Conservation (phyloP, 225 moss, liverwort and hornwort genomes). For the Takakia lepidozioides region DNA sequence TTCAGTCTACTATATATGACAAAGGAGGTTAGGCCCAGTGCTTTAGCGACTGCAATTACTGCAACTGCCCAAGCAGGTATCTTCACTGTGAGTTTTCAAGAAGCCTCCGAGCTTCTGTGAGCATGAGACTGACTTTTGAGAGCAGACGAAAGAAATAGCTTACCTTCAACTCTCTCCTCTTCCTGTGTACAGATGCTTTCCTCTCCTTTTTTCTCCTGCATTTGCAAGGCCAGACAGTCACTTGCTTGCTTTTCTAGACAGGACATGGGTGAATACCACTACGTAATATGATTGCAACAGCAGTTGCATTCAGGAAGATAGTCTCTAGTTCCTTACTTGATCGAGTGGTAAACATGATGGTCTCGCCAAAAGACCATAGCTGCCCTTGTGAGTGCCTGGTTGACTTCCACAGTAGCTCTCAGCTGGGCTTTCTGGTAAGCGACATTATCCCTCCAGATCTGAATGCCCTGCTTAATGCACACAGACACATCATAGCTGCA, state of each 20-base stretch:
- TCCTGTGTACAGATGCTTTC: conserved; percentile 50
- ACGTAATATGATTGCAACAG: neutral
- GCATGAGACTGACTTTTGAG: too few species aligned
- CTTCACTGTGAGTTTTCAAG: too few species aligned
- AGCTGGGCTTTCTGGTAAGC: conserved; percentile 72
- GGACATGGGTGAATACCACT: too few species aligned
- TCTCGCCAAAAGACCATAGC: conserved; percentile 99
- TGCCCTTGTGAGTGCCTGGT: conserved; percentile 94
- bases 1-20: too few species aligned
- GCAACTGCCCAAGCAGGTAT: too few species aligned
- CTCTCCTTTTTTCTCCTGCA: conserved; percentile 78
- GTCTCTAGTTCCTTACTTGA: conserved; percentile 61
- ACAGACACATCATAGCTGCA: too few species aligned
- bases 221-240: too few species aligned
- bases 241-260: too few species aligned
- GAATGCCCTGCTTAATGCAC: conserved; percentile 42
- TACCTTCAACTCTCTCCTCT: conserved; percentile 70
- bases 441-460: conserved; percentile 88
- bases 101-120: too few species aligned
- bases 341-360: conserved; percentile 87
- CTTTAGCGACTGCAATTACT: too few species aligned
- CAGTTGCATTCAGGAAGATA: neutral
- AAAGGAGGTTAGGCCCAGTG: too few species aligned
- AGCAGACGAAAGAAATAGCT: neutral
- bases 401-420: conserved; percentile 86